Evolutionary conservation across 352 stramenopile genomes (phyloP).

Genomic region (Phytophthora sojae): DNA sequence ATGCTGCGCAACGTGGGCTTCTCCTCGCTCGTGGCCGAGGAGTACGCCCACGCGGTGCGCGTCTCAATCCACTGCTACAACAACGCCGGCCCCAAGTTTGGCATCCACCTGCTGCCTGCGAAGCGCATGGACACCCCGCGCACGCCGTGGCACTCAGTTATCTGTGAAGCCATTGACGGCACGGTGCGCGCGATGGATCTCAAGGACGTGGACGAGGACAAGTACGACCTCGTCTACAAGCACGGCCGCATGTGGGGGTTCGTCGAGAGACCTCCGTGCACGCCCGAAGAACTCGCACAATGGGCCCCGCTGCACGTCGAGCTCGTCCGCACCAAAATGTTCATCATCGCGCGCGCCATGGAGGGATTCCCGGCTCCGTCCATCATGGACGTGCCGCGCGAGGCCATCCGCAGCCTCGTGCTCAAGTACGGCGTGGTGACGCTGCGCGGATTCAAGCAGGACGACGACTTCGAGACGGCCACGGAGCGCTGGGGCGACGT

Average conservation of each 20-base stretch:
- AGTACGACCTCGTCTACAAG: constrained; percentile 33
- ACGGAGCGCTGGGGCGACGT: constrained; percentile 30
- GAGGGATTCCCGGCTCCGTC: constrained; percentile 19
- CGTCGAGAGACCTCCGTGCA: constrained; percentile 22
- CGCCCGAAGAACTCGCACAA: constrained; percentile 21
- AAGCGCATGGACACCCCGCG: too few relatives aligned
- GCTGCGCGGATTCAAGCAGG: constrained; percentile 31
- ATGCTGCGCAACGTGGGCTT: constrained; percentile 34
- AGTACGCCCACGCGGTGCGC: constrained; percentile 18
- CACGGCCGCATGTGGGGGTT: constrained; percentile 31
- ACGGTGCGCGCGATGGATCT: constrained; percentile 15
- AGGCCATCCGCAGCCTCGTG: constrained; percentile 24
- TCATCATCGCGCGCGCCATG: constrained; percentile 26
- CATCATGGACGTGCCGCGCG: constrained; percentile 26
- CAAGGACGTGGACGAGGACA: constrained; percentile 31
- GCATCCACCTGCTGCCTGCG: too few relatives aligned
- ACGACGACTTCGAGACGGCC: constrained; percentile 30
- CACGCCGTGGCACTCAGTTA: constrained; percentile 20
- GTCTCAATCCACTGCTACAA: constrained; percentile 33
- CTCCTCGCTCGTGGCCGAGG: constrained; percentile 19
- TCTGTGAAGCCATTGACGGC: constrained; percentile 24
- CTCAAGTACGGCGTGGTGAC: constrained; percentile 28
- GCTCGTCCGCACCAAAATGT: constrained; percentile 30
- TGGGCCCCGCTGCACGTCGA: constrained; percentile 22
- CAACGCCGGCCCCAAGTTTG: constrained; percentile 30